Evolutionary conservation across 768 basidiomycete species (phyloP).

Genomic region (Podaxis rugospora): DNA sequence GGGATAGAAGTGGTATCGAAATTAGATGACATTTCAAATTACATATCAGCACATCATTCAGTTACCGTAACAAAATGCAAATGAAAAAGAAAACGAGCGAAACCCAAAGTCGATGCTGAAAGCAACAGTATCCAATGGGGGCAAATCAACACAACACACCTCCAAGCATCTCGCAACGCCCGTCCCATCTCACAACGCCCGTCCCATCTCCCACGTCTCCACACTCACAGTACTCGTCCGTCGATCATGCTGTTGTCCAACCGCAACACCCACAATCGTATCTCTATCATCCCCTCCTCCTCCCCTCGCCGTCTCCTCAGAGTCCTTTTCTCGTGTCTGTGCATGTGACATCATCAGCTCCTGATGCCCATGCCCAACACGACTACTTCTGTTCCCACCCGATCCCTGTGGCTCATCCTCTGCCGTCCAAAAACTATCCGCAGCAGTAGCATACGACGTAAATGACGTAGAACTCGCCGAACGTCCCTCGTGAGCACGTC

Average conservation of each 20-base stretch:
- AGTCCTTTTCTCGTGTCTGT: background rate
- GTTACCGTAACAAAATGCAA: background rate
- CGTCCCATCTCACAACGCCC: constrained; percentile 36
- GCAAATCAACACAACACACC: constrained; percentile 13
- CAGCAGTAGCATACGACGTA: constrained; percentile 41
- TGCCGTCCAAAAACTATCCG: constrained; percentile 35
- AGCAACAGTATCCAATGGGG: constrained; percentile 12
- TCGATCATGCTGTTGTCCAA: constrained; percentile 19
- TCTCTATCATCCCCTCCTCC: constrained; percentile 25
- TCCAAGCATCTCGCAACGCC: constrained; percentile 22
- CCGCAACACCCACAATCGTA: constrained; percentile 20
- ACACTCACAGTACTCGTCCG: constrained; percentile 22
- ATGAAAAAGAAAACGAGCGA: background rate
- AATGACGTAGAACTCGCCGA: constrained; percentile 32
- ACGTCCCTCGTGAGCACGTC: constrained; percentile 19
- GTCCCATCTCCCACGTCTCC: constrained; percentile 35
- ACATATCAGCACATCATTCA: constrained; percentile 10
- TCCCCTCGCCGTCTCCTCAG: constrained; percentile 7
- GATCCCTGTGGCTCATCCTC: constrained; percentile 14
- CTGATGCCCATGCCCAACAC: background rate
- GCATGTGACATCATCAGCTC: background rate
- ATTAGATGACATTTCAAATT: constrained; percentile 8
- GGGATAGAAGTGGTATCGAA: background rate
- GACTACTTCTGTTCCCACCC: background rate
- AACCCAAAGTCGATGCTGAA: background rate